Base-by-base conservation (phyloP, 768 basidiomycete species). In the Leccinum incarnatum region DNA sequence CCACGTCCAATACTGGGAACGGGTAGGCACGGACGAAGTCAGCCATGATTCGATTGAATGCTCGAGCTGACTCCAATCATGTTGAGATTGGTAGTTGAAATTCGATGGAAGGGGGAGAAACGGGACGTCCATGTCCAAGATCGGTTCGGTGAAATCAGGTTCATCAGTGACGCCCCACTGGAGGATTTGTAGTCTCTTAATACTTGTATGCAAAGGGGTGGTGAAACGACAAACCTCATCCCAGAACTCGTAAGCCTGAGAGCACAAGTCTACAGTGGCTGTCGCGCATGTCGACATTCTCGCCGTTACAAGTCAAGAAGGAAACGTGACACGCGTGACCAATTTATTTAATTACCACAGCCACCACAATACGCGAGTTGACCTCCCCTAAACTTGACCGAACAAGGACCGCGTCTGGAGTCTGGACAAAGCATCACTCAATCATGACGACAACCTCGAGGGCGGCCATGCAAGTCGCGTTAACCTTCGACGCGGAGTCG, bases 341-440 rank as follows among this genome's bases (percentile, higher is more conserved):
- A 23, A 23, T 3, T 23, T 14, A 45, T 5, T 55, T n/a, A 56
- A 58, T 45, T 45, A 45, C 42, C 60, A 63, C 56, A 60, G 64
- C 64, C 60, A 63, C 56, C 1, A 7, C 47, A 17, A 59, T 36
- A 65, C 69, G 69, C 69, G 69, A 56, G n/a, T 51, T 71, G 23
- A 50, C 69, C 65, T 54, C 58, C 69, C 69, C 69, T 71, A 56
- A 69, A 63, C 27, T 2, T 25, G 48, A 4, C n/a, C 4, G 17
- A 30, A 30, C 23, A 27, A 25, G 30, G 30, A 25, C 27, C 51
- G 58, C 52, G 57, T 42, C 25, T 1, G 23, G 25, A 25, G 25
- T 25, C 29, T 45, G 5, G 51, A n/a, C 8, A 27, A 45, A 10
- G 11, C 11, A 45, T 29, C 7, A 17, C 40, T 54, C 42, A 15